These are phyloP conservation scores for Debaryomyces subglobosus DNA, from an alignment of 1,139 yeast genomes.

Conservation along the genomic window DNA sequence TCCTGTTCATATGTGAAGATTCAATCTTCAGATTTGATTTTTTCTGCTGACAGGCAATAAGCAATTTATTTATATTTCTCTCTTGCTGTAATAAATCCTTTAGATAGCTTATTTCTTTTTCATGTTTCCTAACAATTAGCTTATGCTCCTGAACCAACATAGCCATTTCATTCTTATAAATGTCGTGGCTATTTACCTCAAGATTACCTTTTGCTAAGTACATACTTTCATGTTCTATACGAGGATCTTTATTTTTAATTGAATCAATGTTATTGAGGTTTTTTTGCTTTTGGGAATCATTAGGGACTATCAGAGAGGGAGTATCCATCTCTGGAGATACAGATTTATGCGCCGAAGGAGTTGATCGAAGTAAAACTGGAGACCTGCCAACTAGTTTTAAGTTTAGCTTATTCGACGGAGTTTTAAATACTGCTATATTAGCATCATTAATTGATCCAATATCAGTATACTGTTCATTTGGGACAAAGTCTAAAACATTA, in stretches of 20 bases:
- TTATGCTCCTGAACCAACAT: constrained; percentile 30
- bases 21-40: not conserved
- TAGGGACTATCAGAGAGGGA: not conserved
- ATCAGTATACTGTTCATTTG: not conserved
- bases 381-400: constrained; percentile 10
- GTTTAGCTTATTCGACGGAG: constrained; percentile 11
- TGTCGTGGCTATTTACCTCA: not conserved
- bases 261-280: not conserved
- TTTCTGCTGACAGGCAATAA: not conserved
- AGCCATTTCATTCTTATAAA: constrained; percentile 28
- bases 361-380: constrained; percentile 7
- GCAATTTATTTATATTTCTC: constrained; percentile 17
- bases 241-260: not conserved
- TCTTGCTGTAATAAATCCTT: constrained; percentile 29
- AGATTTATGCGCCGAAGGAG: constrained; percentile 4
- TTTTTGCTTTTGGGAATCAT: not conserved
- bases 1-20: constrained; percentile 9
- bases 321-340: not conserved
- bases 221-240: not conserved
- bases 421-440: constrained; percentile 24
- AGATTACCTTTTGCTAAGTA: not conserved
- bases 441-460: constrained; percentile 23
- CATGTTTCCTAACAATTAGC: constrained; percentile 28
- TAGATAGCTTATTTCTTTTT: constrained; percentile 31
- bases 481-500: constrained; percentile 15